These are phyloP conservation scores for Calocera cornea DNA, from an alignment of 768 basidiomycete genomes.

Conservation along the genomic window DNA sequence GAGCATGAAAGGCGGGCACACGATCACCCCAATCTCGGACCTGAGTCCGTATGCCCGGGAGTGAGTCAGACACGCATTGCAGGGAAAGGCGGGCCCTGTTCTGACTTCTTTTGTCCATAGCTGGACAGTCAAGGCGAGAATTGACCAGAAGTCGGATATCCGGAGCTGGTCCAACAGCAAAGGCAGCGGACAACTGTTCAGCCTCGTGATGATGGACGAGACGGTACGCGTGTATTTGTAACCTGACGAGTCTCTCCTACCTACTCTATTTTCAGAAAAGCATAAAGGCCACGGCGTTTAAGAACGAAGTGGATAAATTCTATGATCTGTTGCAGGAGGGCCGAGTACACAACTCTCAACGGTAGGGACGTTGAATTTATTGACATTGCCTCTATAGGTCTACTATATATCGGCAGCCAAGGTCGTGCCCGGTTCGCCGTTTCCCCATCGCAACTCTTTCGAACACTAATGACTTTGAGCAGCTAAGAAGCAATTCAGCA, in stretches of 20 bases:
- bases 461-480: too few relatives aligned
- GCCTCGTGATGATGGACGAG: constrained; percentile 31
- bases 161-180: constrained; percentile 30
- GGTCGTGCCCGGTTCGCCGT: constrained; percentile 25
- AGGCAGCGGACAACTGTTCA: constrained; percentile 34
- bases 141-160: constrained; percentile 29
- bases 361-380: too few relatives aligned
- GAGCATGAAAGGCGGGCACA: constrained; percentile 15
- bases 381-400: neutral
- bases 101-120: neutral
- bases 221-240: constrained; percentile 16
- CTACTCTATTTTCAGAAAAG: constrained; percentile 24
- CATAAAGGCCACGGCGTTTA: constrained; percentile 34
- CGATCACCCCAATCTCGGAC: constrained; percentile 16
- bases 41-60: neutral
- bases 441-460: too few relatives aligned
- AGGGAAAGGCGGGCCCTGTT: too few relatives aligned
- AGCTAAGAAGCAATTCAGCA: too few relatives aligned
- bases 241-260: neutral
- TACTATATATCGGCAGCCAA: constrained; percentile 31
- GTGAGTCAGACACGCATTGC: too few relatives aligned
- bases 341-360: constrained; percentile 21
- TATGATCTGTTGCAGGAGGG: constrained; percentile 30
- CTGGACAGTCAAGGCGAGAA: constrained; percentile 35
- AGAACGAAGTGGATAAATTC: constrained; percentile 29